Base-by-base conservation (phyloP, 306 rosid genomes). In the Styphnolobium japonicum region DNA sequence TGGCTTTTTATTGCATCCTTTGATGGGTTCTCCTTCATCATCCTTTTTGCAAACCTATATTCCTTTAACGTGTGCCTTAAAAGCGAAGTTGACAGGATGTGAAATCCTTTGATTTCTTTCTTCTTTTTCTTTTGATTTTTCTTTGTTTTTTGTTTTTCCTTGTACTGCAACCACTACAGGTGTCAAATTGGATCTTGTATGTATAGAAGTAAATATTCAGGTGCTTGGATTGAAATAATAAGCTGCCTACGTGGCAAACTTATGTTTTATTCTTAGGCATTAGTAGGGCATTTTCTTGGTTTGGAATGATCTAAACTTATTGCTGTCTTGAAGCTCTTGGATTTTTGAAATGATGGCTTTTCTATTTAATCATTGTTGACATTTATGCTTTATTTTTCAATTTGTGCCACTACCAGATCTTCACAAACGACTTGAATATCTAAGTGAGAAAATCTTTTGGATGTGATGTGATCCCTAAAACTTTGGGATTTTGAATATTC, bases 181-280 rank as follows among this genome's bases (percentile, higher is more conserved):
- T 52, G 33, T 81, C 76, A 81, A 73, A 68, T 73, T 83, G 83
- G 81, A 77, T 60, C 53, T 31, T 31, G 43, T 23, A 63, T 53
- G 79, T 64, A 68, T n/a, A 57, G 60, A 45, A 72, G 80, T 78
- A 85, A 71, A 62, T 75, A 40, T 84, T 86, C 81, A 72, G 79
- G 51, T 83, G 88, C 75, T 22, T 58, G 40, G 78, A 61, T 57
- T 52, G 80, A 25, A 60, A 76, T 39, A 60, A 76, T 39, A 52
- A 74, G 76, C 46, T 73, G 76, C 64, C 73, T 64, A 4, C 77
- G 55, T 74, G 86, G 77, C 56, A 69, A 48, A 46, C 78, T 71
- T 67, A 34, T 73, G 57, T 62, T 72, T 63, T 29, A 71, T 83
- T 78, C 51, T 25, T 81, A 18, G 79, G 79, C 60, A 68, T 62